Evolutionary conservation across 257 asterid genomes (phyloP).

Genomic region (Petunia axillaris): DNA sequence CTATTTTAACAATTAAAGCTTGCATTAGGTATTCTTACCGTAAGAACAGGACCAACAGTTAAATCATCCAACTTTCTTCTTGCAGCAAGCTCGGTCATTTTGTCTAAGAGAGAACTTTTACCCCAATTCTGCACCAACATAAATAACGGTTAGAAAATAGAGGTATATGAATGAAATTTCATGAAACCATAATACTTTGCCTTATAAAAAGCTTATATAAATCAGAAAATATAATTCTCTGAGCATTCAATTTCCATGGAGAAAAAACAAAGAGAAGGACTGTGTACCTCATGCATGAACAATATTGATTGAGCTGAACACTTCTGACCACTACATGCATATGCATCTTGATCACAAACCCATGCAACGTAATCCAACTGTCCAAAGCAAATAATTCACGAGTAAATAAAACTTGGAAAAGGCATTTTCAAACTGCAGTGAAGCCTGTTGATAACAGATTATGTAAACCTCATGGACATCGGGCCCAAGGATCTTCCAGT

Average conservation of each 20-base stretch:
- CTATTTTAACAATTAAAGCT: background rate
- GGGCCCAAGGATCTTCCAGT: constrained; percentile 98
- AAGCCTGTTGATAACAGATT: background rate
- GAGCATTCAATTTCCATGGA: background rate
- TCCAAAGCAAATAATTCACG: constrained; percentile 10
- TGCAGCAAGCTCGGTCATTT: constrained; percentile 69
- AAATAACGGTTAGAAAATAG: background rate
- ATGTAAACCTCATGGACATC: constrained; percentile 78
- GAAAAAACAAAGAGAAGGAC: background rate
- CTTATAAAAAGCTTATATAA: background rate
- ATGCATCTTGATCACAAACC: constrained; percentile 99
- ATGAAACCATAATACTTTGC: background rate
- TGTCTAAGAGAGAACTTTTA: constrained; percentile 58
- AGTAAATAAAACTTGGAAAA: background rate
- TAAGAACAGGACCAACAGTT: constrained; percentile 93
- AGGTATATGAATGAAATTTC: constrained; percentile 6
- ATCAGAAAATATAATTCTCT: background rate
- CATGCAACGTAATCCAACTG: constrained; percentile 92
- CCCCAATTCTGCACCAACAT: constrained; percentile 71
- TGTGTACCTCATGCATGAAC: constrained; percentile 78
- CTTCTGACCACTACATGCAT: constrained; percentile 97
- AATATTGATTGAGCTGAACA: constrained; percentile 93
- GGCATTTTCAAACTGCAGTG: background rate
- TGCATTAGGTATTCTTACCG: constrained; percentile 51
- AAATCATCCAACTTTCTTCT: constrained; percentile 85